Base-by-base conservation (phyloP, 768 basidiomycete species). In the Boletales sp. region DNA sequence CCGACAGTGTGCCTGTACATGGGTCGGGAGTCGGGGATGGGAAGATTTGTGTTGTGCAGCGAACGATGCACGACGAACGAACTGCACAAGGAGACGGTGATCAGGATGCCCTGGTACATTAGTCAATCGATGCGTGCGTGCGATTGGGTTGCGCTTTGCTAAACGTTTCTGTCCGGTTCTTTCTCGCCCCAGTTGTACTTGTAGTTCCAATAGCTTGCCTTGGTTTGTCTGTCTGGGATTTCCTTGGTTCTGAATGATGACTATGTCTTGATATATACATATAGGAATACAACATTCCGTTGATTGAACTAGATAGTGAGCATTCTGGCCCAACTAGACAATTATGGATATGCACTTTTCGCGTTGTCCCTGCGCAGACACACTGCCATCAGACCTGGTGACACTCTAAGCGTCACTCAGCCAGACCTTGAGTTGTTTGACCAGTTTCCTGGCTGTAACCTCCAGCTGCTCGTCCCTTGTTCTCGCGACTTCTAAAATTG, bases 391-490 rank as follows among this genome's bases (percentile, higher is more conserved):
- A 14, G 14, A 13, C 33, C 11, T 11, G 33, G 33, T 12, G 8
- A n/a, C 15, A 37, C 21, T 31, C 30, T 48, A 67, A 12, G 21
- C 38, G 13, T 58, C 57, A 39, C 36, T 58, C 61, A 82, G 54
- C 74, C 76, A 78, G 8, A 55, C 63, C 55, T 61, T 70, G 35
- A 87, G 64, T 57, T 78, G 75, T 45, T 55, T 66, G 1, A 80
- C 77, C 28, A 88, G 65, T 56, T 67, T 70, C 59, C 72, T 76
- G 30, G 84, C 85, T 1, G 77, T 64, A 4, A 66, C 59, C 64
- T 87, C 85, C 35, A 88, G 62, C 54, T 67, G 71, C 63, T 86
- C 84, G 34, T 81, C 76, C 50, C 73, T 72, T 11, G 67, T 66
- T 44, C 83, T 58, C 9, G 70, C 59, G 5, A 79, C 75, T 51